Base-by-base conservation (phyloP, 2,329 filamentous ascomycete species). In the Colletotrichum siamense region DNA sequence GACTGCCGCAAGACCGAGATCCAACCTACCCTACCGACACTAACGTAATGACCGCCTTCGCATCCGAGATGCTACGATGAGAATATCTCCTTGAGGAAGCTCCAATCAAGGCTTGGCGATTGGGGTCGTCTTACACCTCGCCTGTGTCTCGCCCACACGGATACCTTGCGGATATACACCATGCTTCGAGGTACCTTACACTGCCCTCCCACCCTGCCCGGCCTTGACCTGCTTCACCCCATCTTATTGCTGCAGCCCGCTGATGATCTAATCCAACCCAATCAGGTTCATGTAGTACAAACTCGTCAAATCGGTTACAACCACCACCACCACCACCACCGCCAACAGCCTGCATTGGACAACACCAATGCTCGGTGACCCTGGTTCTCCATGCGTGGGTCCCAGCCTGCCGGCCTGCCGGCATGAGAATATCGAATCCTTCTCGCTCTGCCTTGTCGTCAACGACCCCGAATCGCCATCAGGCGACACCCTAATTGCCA, bases 31-130 rank as follows among this genome's bases (percentile, higher is more conserved):
- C 30, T 32, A 1, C 8, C 36, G 44, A 52, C n/a, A 22, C 44
- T 52, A 22, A 52, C n/a, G n/a, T 52, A 32, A 62, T 65, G 61
- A 71, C 67, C 61, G 61, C 67, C 61, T 49, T 66, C 52, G 44
- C 36, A 69, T 65, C 32, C 61, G 10, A 64, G 52, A 24, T 7
- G 24, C 30, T 30, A 44, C 39, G 8, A 52, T 32, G 13, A 66
- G 15, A 39, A 8, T 49, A 28, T 12, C 22, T 52, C 24, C 3
- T 6, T 52, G 52, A 24, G 8, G 28, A 62, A 8, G 15, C 39
- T 52, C 62, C 73, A 75, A 75, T 71, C 49, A 74, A 22, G n/a
- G 34, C 59, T 61, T 71, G 62, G 18, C 68, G 22, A 71, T 52
- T 71, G 72, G 55, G 67, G n/a, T 28, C 49, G 13, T 71, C 39